Evolutionary conservation across 768 basidiomycete species (phyloP), one percentile per base, ranked within the genome.

Genomic region (Russula ochroleuca): DNA sequence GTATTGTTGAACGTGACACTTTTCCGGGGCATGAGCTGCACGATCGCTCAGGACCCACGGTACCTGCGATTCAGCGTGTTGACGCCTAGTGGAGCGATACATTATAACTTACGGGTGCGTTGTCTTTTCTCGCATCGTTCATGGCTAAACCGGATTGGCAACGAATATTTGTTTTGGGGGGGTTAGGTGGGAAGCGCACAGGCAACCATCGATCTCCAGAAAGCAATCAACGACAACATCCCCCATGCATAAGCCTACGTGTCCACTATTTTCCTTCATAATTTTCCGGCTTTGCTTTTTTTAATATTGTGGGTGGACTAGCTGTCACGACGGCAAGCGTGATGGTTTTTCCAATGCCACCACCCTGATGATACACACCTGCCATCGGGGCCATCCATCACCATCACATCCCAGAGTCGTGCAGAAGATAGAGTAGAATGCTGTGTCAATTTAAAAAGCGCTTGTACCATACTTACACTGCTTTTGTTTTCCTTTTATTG

Each of bases 51-150:
- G 71, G 90, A 92, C 70, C 87, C 88, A 19, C 83, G 90, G 68
- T 92, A 91, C 74, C 71, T 92, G 69, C 79, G 88, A 59, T 86
- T 92, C 73, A 87, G 87, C 69, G 83, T 82, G 43, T 84, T 91
- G 56, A 87, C 89, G 69, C 75, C 77, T 50, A 82, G 83, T 48
- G 72, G 69, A 33, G 80, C 85, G 4, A 80, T 80, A 14, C 88
- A 90, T 71, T 92, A 90, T 73, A 92, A 90, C 74, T 73, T 92
- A 57, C 80, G 87, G 75, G 90, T 90, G 65, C 57, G 84, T 69
- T 54, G 28, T 25, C n/a, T 63, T n/a, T 21, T 57, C 35, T 47
- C 19, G 37, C 41, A 28, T 5, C 28, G 28, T 6, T 25, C 47
- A 28, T 35, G 25, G 21, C 37, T 55, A 19, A 56, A n/a, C 23